phyloP scores from a whole-genome alignment of 2,329 filamentous ascomycete species.

The Epichloe glyceriae region DNA sequence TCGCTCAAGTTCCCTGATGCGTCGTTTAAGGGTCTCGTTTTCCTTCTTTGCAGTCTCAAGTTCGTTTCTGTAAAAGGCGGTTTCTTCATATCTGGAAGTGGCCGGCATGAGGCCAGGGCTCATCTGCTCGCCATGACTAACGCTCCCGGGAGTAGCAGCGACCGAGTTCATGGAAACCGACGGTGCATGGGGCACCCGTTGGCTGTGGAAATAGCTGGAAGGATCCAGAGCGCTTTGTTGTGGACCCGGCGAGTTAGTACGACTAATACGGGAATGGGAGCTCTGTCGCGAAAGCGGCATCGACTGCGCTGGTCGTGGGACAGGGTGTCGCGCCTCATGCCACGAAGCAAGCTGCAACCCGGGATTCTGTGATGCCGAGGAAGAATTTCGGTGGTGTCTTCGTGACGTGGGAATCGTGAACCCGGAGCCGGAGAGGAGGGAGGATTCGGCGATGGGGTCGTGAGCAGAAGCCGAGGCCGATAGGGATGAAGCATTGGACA shows the following conservation, averaged over 20 bases:
- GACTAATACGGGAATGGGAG: conserved; percentile 38
- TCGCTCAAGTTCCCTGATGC: conserved; percentile 49
- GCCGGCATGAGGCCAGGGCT: conserved; percentile 43
- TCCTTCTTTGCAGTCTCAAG: conserved; percentile 49
- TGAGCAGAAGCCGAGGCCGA: conserved; percentile 39
- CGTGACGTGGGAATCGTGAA: conserved; percentile 44
- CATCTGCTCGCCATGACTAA: conserved; percentile 24
- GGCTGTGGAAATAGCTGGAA: conserved; percentile 34
- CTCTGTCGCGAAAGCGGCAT: conserved; percentile 40
- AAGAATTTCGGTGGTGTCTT: conserved; percentile 45
- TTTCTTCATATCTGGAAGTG: conserved; percentile 50
- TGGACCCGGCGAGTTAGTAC: conserved; percentile 34
- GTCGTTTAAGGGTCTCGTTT: conserved; percentile 48
- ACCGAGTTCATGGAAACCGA: conserved; percentile 24
- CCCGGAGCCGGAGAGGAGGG: conserved; percentile 42
- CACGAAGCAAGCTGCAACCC: conserved; percentile 24
- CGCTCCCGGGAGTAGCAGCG: conserved; percentile 28
- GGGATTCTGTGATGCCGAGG: conserved; percentile 40
- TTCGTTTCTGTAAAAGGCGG: conserved; percentile 44
- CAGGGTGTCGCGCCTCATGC: conserved; percentile 28
- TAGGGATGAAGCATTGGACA: conserved; percentile 51
- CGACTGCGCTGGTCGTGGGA: conserved; percentile 31
- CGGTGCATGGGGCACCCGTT: conserved; percentile 26
- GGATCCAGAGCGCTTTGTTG: conserved; percentile 31
- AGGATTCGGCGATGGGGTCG: conserved; percentile 34